A percentile compares a stretch with the other conserved stretches of the same genome.
Conservation (phyloP, 441 rosid species). For the Sinapis alba region DNA sequence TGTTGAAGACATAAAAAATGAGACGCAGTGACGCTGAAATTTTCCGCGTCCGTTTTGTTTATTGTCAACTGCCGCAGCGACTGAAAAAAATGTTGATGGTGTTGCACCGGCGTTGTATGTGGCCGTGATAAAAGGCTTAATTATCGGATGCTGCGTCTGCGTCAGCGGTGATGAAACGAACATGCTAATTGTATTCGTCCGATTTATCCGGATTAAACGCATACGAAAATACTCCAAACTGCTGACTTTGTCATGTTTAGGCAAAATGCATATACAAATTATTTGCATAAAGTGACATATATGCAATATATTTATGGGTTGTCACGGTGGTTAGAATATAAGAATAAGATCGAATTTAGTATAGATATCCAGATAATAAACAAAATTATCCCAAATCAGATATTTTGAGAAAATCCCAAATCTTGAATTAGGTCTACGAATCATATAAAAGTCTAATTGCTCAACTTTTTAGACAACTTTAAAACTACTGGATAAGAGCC, state of each 20-base stretch:
- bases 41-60: too few relatives aligned
- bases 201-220: background rate
- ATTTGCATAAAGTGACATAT: conserved; percentile 21
- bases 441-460: background rate
- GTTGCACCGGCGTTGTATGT: too few relatives aligned
- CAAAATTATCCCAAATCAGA: background rate
- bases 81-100: too few relatives aligned
- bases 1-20: too few relatives aligned
- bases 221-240: background rate
- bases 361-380: background rate
- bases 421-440: conserved; percentile 17
- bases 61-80: too few relatives aligned
- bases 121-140: too few relatives aligned
- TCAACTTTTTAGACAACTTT: conserved; percentile 4
- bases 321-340: conserved; percentile 9
- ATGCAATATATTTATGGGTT: background rate
- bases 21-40: too few relatives aligned
- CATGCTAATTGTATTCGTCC: background rate
- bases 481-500: conserved; percentile 28
- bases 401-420: conserved; percentile 32
- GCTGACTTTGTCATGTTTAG: conserved; percentile 8
- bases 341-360: background rate
- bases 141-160: too few relatives aligned
- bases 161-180: too few relatives aligned
- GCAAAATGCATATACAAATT: conserved; percentile 6